Conservation (phyloP, 495 filamentous ascomycete genomes). For the Talaromyces proteolyticus region DNA sequence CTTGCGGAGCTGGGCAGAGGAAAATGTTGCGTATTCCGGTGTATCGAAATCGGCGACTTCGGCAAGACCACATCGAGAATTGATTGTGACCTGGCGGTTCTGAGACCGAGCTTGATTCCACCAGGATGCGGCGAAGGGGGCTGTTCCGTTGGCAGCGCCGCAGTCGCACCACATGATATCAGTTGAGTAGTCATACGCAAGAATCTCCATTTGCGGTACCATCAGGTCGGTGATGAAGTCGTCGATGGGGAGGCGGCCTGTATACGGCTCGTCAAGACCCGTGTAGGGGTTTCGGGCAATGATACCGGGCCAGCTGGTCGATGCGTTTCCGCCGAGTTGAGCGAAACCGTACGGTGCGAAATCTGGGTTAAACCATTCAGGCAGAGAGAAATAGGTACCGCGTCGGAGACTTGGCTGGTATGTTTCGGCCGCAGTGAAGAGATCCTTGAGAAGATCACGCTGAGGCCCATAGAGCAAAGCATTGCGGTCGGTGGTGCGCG, state of each 20-base stretch:
- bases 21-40: slow-evolving; percentile 43
- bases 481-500: slow-evolving; percentile 22
- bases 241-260: slow-evolving; percentile 32
- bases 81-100: slow-evolving; percentile 41
- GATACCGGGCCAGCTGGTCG: slow-evolving; percentile 12
- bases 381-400: slow-evolving; percentile 47
- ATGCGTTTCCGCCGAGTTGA: slow-evolving; percentile 28
- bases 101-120: slow-evolving; percentile 31
- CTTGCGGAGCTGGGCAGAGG: slow-evolving; percentile 42
- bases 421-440: slow-evolving; percentile 42
- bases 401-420: slow-evolving; percentile 44
- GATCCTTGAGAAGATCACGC: slow-evolving; percentile 25
- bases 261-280: slow-evolving; percentile 38
- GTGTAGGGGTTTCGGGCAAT: slow-evolving; percentile 45
- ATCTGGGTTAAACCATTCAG: slow-evolving; percentile 52
- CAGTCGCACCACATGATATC: slow-evolving; percentile 57
- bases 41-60: slow-evolving; percentile 42
- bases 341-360: slow-evolving; percentile 40
- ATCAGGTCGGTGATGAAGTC: slow-evolving; percentile 47
- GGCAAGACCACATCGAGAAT: slow-evolving; percentile 45
- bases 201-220: slow-evolving; percentile 43
- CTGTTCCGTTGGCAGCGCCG: slow-evolving; percentile 43
- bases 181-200: slow-evolving; percentile 35
- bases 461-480: not conserved
- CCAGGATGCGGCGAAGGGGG: slow-evolving; percentile 40